These are phyloP conservation scores for Pythium coloratum DNA, from an alignment of 352 stramenopile species.

Conservation along the genomic window DNA sequence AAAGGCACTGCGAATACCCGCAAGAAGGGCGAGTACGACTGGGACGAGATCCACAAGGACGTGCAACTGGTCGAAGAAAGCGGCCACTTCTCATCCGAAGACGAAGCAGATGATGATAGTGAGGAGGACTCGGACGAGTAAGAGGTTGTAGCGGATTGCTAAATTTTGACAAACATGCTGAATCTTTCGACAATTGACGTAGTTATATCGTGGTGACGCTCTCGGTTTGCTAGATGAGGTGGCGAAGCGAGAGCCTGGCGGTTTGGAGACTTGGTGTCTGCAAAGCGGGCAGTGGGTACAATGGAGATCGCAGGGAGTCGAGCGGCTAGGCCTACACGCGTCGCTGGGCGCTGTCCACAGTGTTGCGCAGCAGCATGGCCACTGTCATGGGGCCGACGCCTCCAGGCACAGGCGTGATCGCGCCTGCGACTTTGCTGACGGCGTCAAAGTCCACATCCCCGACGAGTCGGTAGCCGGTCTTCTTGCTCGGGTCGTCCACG, in stretches of 20 bases:
- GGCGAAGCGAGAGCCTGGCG: conserved; percentile 7
- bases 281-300: neutral
- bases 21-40: conserved; percentile 31
- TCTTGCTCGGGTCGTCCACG: conserved; percentile 84
- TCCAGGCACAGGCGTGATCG: conserved; percentile 97
- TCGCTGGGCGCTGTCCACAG: conserved; percentile 48
- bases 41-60: conserved; percentile 69
- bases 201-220: neutral
- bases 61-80: conserved; percentile 77
- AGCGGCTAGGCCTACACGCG: conserved; percentile 19
- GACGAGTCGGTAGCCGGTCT: conserved; percentile 92
- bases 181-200: neutral
- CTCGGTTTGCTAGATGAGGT: neutral
- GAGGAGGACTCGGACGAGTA: neutral
- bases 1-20: neutral
- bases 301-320: neutral
- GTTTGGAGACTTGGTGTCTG: neutral
- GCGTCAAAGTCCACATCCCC: conserved; percentile 96
- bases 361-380: conserved; percentile 91
- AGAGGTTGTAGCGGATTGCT: neutral
- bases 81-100: conserved; percentile 69
- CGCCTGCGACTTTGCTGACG: conserved; percentile 79
- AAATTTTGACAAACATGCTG: neutral
- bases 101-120: conserved; percentile 37
- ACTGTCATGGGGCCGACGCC: conserved; percentile 98